These are phyloP conservation scores for Tolypocladium tropicale DNA, from an alignment of 2,329 filamentous ascomycete species.

Conservation along the genomic window DNA sequence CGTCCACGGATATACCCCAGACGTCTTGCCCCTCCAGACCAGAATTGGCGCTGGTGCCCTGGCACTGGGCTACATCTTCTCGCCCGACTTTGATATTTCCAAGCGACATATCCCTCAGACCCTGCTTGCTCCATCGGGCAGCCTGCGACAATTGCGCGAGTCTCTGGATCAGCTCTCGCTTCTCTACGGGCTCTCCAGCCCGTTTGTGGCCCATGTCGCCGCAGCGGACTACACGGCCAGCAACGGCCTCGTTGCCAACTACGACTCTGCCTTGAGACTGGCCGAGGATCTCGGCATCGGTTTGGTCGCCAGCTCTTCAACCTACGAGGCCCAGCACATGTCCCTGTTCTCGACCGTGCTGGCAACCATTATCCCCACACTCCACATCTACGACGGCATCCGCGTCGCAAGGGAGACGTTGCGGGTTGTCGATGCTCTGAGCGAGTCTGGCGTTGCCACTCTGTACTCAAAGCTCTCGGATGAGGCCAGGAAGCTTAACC, in stretches of 20 bases:
- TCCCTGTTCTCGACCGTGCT: slow-evolving; percentile 76
- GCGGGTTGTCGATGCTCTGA: slow-evolving; percentile 71
- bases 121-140: slow-evolving; percentile 77
- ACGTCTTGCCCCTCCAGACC: slow-evolving; percentile 74
- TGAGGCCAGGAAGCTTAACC: slow-evolving; percentile 51
- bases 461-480: slow-evolving; percentile 58
- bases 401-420: slow-evolving; percentile 74
- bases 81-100: slow-evolving; percentile 84
- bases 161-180: slow-evolving; percentile 85
- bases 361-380: slow-evolving; percentile 66
- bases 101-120: slow-evolving; percentile 89
- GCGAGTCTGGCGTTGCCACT: slow-evolving; percentile 57
- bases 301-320: slow-evolving; percentile 73
- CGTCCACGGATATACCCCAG: slow-evolving; percentile 69
- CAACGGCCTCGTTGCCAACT: slow-evolving; percentile 75
- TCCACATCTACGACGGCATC: slow-evolving; percentile 84
- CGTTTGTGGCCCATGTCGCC: slow-evolving; percentile 85
- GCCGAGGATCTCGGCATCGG: slow-evolving; percentile 87
- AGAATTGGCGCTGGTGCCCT: slow-evolving; percentile 82
- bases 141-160: slow-evolving; percentile 68
- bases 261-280: slow-evolving; percentile 66
- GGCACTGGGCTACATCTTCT: slow-evolving; percentile 95
- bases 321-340: slow-evolving; percentile 94
- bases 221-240: slow-evolving; percentile 71
- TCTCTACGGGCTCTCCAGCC: slow-evolving; percentile 84